Percentiles rank a stretch among this genome's conserved stretches.
phyloP scores from a whole-genome alignment of 192 early-diverging fungal species.

The Polychytrium aggregatum region DNA sequence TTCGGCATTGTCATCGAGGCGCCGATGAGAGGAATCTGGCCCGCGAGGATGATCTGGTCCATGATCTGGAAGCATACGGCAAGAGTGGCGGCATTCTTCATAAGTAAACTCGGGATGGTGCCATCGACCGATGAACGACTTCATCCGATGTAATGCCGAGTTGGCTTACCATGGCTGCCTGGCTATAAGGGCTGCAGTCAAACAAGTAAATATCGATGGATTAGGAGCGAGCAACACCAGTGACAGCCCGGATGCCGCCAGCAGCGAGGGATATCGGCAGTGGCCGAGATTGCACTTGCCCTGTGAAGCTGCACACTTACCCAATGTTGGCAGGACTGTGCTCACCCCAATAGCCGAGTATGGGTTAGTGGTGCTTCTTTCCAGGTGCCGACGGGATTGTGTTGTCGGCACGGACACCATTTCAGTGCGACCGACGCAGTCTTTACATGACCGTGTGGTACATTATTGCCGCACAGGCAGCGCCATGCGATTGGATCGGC shows the following conservation, averaged over 20 bases:
- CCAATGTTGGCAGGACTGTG: conserved; percentile 71
- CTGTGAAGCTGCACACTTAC: too few relatives aligned
- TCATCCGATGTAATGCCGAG: neutral
- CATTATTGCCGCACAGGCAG: neutral
- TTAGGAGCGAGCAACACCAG: neutral
- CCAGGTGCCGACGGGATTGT: neutral
- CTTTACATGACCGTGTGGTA: too few relatives aligned
- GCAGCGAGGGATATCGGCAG: neutral
- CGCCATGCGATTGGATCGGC: too few relatives aligned
- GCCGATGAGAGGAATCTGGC: conserved; percentile 70
- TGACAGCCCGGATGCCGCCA: too few relatives aligned
- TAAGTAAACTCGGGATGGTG: too few relatives aligned
- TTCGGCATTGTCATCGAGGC: conserved; percentile 49
- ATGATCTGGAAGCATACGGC: too few relatives aligned
- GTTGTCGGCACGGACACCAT: too few relatives aligned
- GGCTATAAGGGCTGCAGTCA: conserved; percentile 54
- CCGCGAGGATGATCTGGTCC: conserved; percentile 58
- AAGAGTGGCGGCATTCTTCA: too few relatives aligned
- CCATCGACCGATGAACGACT: neutral
- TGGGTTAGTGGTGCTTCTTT: conserved; percentile 2
- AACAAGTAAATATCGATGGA: neutral
- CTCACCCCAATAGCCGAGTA: neutral
- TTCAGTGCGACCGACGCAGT: too few relatives aligned
- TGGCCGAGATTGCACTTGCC: neutral
- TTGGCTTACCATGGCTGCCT: conserved; percentile 46